Conservation (phyloP, 805 yeast species). For the Kuraishia ogatae region DNA sequence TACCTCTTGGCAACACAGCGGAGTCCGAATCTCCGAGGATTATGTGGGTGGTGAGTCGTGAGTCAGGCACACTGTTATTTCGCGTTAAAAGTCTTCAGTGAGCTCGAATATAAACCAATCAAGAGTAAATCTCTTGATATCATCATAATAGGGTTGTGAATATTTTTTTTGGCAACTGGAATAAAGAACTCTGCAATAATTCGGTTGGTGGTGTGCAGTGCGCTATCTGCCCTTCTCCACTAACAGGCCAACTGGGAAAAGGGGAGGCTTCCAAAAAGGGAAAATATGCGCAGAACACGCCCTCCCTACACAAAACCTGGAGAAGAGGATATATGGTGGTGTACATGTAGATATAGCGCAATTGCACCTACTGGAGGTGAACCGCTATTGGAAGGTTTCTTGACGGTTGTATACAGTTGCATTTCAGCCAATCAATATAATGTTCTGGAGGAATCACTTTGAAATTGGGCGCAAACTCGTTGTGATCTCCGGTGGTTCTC, state of each 20-base stretch:
- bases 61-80: neutral
- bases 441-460: slow-evolving; percentile 6
- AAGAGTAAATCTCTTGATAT: no score
- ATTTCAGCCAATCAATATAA: no score
- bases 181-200: no score
- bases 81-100: no score
- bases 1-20: neutral
- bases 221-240: no score
- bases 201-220: no score
- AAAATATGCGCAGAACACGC: neutral
- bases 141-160: no score
- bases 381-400: no score
- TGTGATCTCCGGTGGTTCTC: slow-evolving; percentile 89
- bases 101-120: no score
- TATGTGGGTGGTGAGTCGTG: neutral
- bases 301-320: neutral
- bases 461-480: slow-evolving; percentile 43
- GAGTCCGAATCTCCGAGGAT: neutral
- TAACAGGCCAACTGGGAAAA: neutral
- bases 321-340: neutral
- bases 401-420: no score
- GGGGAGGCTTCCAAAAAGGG: neutral
- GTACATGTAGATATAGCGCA: neutral
- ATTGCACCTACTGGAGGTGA: no score
- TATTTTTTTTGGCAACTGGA: no score